A percentile compares a stretch with the other conserved stretches of the same genome.
phyloP scores from a whole-genome alignment of 2,329 filamentous ascomycete genomes.

The Xylaria sp. region DNA sequence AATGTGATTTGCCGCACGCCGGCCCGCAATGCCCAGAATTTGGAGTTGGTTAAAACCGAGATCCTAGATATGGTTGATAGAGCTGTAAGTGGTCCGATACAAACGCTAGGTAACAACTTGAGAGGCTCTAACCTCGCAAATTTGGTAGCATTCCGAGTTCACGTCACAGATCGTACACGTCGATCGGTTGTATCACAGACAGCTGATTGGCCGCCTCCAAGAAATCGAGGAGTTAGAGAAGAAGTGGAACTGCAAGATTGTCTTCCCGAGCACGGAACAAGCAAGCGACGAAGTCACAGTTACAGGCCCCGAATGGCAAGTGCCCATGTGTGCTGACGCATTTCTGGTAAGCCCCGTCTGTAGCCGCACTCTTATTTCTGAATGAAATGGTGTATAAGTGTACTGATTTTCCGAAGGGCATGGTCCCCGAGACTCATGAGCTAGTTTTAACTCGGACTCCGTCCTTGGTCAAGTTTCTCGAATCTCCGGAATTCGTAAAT shows the following conservation, averaged over 20 bases:
- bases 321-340: constrained; percentile 94
- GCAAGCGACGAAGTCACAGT: constrained; percentile 96
- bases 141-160: constrained; percentile 83
- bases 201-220: constrained; percentile 83
- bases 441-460: constrained; percentile 79
- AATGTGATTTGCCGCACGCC: constrained; percentile 99
- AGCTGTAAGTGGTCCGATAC: constrained; percentile 62
- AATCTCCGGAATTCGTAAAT: constrained; percentile 78
- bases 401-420: constrained; percentile 64
- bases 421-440: constrained; percentile 97
- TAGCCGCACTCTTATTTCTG: background rate
- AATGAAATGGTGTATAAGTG: background rate
- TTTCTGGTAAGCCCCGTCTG: constrained; percentile 68
- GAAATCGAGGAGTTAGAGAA: constrained; percentile 96
- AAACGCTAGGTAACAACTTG: background rate
- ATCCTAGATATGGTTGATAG: constrained; percentile 99
- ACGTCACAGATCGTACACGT: constrained; percentile 93
- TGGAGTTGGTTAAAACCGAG: constrained; percentile 97
- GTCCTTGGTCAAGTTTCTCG: constrained; percentile 80
- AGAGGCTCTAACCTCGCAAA: background rate
- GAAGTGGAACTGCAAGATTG: constrained; percentile 99
- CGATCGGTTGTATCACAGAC: constrained; percentile 92
- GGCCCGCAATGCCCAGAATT: constrained; percentile 92
- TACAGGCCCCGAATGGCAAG: constrained; percentile 96
- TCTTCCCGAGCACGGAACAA: constrained; percentile 96